phyloP scores from a whole-genome alignment of 1,284 basidiomycete species.

The Leccinum huronense region DNA sequence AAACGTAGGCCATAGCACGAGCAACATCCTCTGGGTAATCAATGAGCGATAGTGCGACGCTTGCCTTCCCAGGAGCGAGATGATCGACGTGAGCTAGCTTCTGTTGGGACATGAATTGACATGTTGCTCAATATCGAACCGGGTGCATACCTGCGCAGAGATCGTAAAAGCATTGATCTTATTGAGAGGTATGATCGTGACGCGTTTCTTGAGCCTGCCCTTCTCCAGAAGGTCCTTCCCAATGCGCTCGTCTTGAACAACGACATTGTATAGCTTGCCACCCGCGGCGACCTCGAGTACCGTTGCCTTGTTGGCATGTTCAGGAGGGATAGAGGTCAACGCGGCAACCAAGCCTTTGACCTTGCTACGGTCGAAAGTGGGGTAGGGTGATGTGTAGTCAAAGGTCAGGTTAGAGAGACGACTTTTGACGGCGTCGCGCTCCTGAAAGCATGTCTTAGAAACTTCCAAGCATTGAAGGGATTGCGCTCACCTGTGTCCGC shows the following conservation, averaged over 20 bases:
- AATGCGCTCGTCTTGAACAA: slow-evolving; percentile 88
- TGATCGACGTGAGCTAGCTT: slow-evolving; percentile 76
- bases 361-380: slow-evolving; percentile 81
- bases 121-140: background rate
- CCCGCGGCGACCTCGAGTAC: slow-evolving; percentile 95
- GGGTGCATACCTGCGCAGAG: slow-evolving; percentile 53
- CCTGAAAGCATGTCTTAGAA: slow-evolving; percentile 41
- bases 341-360: slow-evolving; percentile 95
- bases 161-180: slow-evolving; percentile 81
- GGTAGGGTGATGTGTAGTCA: slow-evolving; percentile 75
- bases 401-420: slow-evolving; percentile 79
- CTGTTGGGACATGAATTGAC: slow-evolving; percentile 37
- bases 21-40: slow-evolving; percentile 84
- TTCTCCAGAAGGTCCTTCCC: slow-evolving; percentile 85
- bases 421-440: slow-evolving; percentile 71
- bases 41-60: slow-evolving; percentile 86
- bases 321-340: slow-evolving; percentile 71
- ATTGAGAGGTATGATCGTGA: slow-evolving; percentile 93
- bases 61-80: slow-evolving; percentile 82
- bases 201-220: slow-evolving; percentile 83
- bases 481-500: slow-evolving; percentile 62
- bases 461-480: background rate
- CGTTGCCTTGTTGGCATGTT: slow-evolving; percentile 77
- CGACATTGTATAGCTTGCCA: slow-evolving; percentile 89
- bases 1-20: slow-evolving; percentile 92